Evolutionary conservation across 208 protist species (phyloP).

Genomic region (Trypanosoma melophagium): DNA sequence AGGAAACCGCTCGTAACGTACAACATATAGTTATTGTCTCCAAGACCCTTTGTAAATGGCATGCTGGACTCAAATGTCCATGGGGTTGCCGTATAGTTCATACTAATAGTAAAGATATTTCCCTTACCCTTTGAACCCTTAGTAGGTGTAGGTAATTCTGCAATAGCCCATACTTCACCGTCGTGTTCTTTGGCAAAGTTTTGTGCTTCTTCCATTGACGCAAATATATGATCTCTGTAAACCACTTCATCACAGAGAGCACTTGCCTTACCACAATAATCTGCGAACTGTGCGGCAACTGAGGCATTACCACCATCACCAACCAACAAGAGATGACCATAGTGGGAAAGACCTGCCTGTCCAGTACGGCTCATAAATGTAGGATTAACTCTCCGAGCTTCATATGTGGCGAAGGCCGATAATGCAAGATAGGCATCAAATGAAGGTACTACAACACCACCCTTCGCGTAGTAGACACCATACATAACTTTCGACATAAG

Average conservation of each 20-base stretch:
- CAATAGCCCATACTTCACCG: slow-evolving; percentile 74
- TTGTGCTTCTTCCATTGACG: slow-evolving; percentile 46
- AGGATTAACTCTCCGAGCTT: slow-evolving; percentile 26
- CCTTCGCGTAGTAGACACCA: slow-evolving; percentile 41
- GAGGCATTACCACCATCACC: slow-evolving; percentile 23
- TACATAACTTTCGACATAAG: slow-evolving; percentile 32
- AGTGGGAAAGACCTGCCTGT: slow-evolving; percentile 54
- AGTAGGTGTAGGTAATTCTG: slow-evolving; percentile 41
- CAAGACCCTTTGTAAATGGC: slow-evolving; percentile 27
- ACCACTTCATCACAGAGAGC: slow-evolving; percentile 56
- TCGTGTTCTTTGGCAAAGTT: slow-evolving; percentile 47
- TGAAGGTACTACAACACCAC: slow-evolving; percentile 33
- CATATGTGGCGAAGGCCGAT: slow-evolving; percentile 48
- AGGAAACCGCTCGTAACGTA: slow-evolving; percentile 82
- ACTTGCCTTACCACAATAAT: slow-evolving; percentile 44
- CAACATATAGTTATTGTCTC: slow-evolving; percentile 45
- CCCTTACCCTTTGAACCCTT: not conserved
- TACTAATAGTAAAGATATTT: slow-evolving; percentile 71
- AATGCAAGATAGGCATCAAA: slow-evolving; percentile 61
- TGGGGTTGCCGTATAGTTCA: slow-evolving; percentile 86
- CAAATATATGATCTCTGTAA: slow-evolving; percentile 32
- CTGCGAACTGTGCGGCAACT: slow-evolving; percentile 45
- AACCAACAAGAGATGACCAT: slow-evolving; percentile 67
- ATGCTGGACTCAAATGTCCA: slow-evolving; percentile 45
- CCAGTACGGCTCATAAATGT: slow-evolving; percentile 57